Base-by-base conservation (phyloP, 768 basidiomycete species). In the Leccinum arenicola region DNA sequence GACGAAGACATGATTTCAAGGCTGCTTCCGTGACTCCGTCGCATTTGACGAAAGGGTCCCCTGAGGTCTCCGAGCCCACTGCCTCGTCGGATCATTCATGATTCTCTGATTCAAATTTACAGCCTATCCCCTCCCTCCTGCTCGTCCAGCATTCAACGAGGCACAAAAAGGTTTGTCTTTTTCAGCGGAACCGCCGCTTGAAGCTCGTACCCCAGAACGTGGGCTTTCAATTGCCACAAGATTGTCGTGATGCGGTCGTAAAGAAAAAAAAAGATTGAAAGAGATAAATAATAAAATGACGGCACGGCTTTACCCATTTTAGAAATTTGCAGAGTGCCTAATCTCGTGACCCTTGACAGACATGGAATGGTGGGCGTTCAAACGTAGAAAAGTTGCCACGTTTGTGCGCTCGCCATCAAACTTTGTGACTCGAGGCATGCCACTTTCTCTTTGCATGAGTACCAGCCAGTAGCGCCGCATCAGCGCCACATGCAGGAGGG, bases 141-240 rank as follows among this genome's bases (percentile, higher is more conserved):
- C 35, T 43, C 29, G 9, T 35, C 47, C 17, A 23, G 33, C 48
- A 35, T 14, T 25, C n/a, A 49, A 58, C 38, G 10, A 55, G 53
- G 21, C 47, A 50, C 48, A 12, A 38, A 54, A 25, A 38, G 3
- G 23, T 8, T 19, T 12, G 47, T 47, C 36, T 55, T 38, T 38
- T 54, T 52, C 47, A 29, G 52, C 66, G 68, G 68, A 48, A 27
- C 68, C 63, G 70, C 52, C 63, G 70, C 52, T 55, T 58, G 52
- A 8, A 8, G 31, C 51, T 66, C 17, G 55, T 59, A 70, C 70
- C 70, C 70, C 64, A 54, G 58, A 72, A 71, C 70, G 70, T 71
- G 70, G 60, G 60, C 36, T n/a, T 54, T 43, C 29, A 50, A 25
- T 40, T 45, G 38, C 19, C 38, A 61, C 19, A 31, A 45, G 56